Evolutionary conservation across 2,329 filamentous ascomycete species (phyloP).

Genomic region (Hymenoscyphus repandus): DNA sequence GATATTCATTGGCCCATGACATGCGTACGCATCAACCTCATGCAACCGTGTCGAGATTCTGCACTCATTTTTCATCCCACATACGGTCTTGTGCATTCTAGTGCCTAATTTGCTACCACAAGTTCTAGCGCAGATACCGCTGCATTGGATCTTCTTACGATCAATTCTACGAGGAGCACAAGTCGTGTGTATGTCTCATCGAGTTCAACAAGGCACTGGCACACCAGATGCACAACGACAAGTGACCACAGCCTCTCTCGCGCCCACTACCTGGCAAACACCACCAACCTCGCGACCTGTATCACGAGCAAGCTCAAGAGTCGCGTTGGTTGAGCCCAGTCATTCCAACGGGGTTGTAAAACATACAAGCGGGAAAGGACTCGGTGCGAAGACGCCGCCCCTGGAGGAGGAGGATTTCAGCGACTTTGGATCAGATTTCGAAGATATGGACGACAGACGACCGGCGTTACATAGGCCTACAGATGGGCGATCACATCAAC

Average conservation of each 20-base stretch:
- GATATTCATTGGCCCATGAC: background rate
- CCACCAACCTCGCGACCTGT: constrained; percentile 12
- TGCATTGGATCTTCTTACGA: background rate
- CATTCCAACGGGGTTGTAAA: constrained; percentile 13
- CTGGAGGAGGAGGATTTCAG: constrained; percentile 18
- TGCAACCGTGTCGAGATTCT: background rate
- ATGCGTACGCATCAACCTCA: background rate
- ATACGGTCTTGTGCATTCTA: no score
- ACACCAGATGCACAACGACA: constrained; percentile 12
- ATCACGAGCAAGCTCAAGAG: constrained; percentile 21
- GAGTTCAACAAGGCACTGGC: constrained; percentile 17
- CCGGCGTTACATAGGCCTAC: constrained; percentile 33
- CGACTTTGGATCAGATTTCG: constrained; percentile 24
- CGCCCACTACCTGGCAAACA: constrained; percentile 18
- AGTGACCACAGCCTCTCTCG: constrained; percentile 8
- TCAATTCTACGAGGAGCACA: constrained; percentile 1
- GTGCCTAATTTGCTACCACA: no score
- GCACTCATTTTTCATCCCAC: no score
- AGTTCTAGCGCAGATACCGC: background rate
- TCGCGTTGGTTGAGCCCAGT: constrained; percentile 13
- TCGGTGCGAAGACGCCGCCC: constrained; percentile 2
- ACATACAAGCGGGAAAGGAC: constrained; percentile 9
- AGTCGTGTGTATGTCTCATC: constrained; percentile 27
- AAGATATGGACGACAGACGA: constrained; percentile 34
- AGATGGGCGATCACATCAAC: constrained; percentile 36